Evolutionary conservation across 306 rosid genomes (phyloP).

Genomic region (Prunus padus): DNA sequence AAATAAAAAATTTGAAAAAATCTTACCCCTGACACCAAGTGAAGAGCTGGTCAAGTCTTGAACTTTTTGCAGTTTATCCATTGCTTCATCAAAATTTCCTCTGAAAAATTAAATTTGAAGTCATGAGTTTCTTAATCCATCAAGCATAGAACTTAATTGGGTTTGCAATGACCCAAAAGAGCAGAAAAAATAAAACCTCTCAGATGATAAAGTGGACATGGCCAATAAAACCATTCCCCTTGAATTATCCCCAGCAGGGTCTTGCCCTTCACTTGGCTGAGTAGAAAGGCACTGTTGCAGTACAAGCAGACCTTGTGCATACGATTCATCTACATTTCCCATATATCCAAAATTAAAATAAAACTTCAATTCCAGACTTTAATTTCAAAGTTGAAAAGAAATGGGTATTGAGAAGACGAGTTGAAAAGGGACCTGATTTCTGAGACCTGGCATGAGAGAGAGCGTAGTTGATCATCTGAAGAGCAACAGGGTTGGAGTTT

Average conservation of each 20-base stretch:
- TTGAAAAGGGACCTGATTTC: slow-evolving; percentile 55
- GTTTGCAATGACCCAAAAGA: background rate
- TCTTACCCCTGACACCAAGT: slow-evolving; percentile 63
- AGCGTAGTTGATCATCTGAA: slow-evolving; percentile 79
- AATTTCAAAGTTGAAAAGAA: background rate
- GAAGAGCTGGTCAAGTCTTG: slow-evolving; percentile 56
- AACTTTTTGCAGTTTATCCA: slow-evolving; percentile 60
- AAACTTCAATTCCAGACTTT: background rate
- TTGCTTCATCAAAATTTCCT: slow-evolving; percentile 61
- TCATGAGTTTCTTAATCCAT: background rate
- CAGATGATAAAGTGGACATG: slow-evolving; percentile 66
- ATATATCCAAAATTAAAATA: background rate
- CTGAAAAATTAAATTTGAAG: slow-evolving; percentile 30
- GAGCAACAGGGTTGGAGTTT: slow-evolving; percentile 52
- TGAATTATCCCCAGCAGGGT: slow-evolving; percentile 46
- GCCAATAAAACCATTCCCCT: slow-evolving; percentile 74
- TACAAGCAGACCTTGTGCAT: slow-evolving; percentile 57
- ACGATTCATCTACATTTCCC: slow-evolving; percentile 61
- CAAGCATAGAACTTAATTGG: slow-evolving; percentile 1
- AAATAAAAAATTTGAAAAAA: background rate
- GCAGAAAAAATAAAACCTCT: slow-evolving; percentile 49
- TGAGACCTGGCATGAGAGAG: slow-evolving; percentile 66
- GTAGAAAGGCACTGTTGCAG: slow-evolving; percentile 69
- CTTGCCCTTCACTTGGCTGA: slow-evolving; percentile 53
- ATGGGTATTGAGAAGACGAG: background rate